Conservation (phyloP, 2,329 filamentous ascomycete species). For the Fusarium beomiforme region DNA sequence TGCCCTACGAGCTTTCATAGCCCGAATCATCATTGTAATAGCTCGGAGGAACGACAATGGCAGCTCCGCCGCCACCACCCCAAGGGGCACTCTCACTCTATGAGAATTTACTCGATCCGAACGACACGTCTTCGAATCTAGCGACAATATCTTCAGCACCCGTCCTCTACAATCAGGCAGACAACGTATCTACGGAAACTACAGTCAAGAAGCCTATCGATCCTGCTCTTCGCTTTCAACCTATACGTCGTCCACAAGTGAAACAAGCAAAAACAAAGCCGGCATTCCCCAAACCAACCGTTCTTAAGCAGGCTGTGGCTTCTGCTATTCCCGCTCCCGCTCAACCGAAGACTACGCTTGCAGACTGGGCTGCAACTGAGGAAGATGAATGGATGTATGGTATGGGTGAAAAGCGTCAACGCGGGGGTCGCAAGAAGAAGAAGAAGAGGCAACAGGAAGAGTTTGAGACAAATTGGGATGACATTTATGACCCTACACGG, state of each 20-base stretch:
- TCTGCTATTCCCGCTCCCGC: conserved; percentile 46
- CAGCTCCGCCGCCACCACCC: conserved; percentile 48
- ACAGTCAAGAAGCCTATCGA: conserved; percentile 68
- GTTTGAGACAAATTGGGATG: conserved; percentile 84
- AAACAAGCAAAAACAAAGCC: conserved; percentile 70
- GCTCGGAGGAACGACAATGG: conserved; percentile 30
- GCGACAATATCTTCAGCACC: conserved; percentile 82
- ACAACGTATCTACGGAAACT: conserved; percentile 55
- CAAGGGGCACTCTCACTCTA: conserved; percentile 76
- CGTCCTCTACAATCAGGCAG: conserved; percentile 72
- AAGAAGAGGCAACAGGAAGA: conserved; percentile 65
- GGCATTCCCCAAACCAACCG: conserved; percentile 59
- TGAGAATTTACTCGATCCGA: conserved; percentile 79
- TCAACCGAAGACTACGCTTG: conserved; percentile 73
- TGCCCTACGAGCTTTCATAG: background rate
- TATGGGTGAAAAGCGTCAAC: conserved; percentile 71
- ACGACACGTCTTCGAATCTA: conserved; percentile 54
- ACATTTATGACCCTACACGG: conserved; percentile 85
- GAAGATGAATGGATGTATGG: conserved; percentile 85
- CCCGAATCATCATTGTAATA: background rate
- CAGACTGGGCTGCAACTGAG: conserved; percentile 80
- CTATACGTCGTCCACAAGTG: conserved; percentile 78
- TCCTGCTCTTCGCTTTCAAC: conserved; percentile 82
- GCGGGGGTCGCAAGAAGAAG: conserved; percentile 83
- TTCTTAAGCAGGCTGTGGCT: conserved; percentile 48